Evolutionary conservation across 2,329 filamentous ascomycete genomes (phyloP).

Genomic region (Dactylellina drechsleri): DNA sequence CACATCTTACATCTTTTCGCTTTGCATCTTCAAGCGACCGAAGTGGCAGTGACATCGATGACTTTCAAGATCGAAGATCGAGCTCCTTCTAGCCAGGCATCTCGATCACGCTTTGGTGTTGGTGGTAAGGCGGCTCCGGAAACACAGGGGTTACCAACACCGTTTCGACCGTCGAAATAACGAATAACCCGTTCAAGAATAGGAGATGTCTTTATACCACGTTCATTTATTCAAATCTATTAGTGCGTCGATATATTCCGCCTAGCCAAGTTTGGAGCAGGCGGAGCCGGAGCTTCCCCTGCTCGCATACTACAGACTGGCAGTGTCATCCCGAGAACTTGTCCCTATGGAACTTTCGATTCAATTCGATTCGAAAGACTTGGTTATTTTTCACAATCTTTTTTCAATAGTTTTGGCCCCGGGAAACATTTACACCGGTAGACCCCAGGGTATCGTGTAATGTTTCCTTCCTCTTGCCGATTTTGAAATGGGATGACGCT

Average conservation of each 20-base stretch:
- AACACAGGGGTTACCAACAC: conserved; percentile 38
- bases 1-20: conserved; percentile 12
- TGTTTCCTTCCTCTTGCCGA: conserved; percentile 22
- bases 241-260: conserved; percentile 18
- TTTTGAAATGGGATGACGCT: conserved; percentile 6
- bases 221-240: conserved; percentile 3
- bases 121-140: conserved; percentile 39
- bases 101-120: conserved; percentile 9
- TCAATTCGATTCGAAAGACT: background rate
- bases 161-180: conserved; percentile 31
- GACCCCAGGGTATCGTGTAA: background rate
- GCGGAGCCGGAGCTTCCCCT: conserved; percentile 14
- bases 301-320: background rate
- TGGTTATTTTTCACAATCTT: no score
- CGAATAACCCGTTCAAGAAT: conserved; percentile 19
- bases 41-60: conserved; percentile 25
- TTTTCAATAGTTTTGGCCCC: no score
- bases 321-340: conserved; percentile 1
- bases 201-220: conserved; percentile 6
- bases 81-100: conserved; percentile 5
- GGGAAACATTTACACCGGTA: background rate
- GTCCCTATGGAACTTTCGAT: conserved; percentile 4
- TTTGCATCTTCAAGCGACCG: conserved; percentile 26
- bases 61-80: conserved; percentile 7
- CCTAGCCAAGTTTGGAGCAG: conserved; percentile 50